Evolutionary conservation across 2,329 filamentous ascomycete genomes (phyloP).

Genomic region (Aspergillus fructus): DNA sequence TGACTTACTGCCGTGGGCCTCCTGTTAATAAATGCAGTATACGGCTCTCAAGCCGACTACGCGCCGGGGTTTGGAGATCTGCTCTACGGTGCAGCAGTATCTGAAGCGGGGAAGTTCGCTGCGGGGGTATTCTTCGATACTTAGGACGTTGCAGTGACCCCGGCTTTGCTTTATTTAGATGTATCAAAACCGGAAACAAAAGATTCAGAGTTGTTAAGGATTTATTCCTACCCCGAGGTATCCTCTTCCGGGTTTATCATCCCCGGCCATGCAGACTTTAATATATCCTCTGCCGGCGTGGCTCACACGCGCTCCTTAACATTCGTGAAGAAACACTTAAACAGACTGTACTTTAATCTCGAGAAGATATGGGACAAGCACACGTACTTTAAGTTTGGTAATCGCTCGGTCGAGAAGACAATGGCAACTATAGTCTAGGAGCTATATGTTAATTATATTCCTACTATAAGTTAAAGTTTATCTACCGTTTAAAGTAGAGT

Average conservation of each 20-base stretch:
- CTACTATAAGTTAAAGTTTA: conserved; percentile 52
- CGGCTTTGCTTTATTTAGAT: conserved; percentile 20
- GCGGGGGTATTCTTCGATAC: conserved; percentile 21
- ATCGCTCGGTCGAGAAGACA: conserved; percentile 67
- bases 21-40: conserved; percentile 18
- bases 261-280: conserved; percentile 53
- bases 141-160: conserved; percentile 13
- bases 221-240: conserved; percentile 48
- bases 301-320: conserved; percentile 65
- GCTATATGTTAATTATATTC: conserved; percentile 76
- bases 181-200: background rate
- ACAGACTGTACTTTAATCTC: conserved; percentile 69
- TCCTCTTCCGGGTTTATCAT: conserved; percentile 48
- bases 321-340: conserved; percentile 63
- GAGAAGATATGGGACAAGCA: conserved; percentile 80
- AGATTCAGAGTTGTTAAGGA: background rate
- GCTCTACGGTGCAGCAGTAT: conserved; percentile 7
- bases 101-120: background rate
- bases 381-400: conserved; percentile 68
- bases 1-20: too few species aligned
- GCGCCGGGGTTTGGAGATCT: conserved; percentile 9
- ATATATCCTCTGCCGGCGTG: conserved; percentile 56
- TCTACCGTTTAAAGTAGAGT: background rate
- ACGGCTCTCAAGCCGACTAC: conserved; percentile 27
- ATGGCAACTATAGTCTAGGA: conserved; percentile 81